Conservation (phyloP, 495 filamentous ascomycete genomes). For the Talaromyces ruber region DNA sequence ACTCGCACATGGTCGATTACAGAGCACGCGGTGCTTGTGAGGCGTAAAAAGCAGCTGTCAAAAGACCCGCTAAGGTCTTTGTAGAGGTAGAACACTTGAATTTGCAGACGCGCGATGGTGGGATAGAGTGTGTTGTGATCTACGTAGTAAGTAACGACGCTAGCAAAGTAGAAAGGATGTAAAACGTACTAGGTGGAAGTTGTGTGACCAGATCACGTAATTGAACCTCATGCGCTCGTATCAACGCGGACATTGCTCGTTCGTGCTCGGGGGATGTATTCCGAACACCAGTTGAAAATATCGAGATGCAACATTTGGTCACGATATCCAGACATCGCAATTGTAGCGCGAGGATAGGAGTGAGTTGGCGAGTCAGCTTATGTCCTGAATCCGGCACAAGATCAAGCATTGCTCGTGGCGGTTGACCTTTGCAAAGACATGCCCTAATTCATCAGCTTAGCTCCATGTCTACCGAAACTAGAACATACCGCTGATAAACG, state of each 20-base stretch:
- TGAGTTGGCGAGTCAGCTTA: slow-evolving; percentile 21
- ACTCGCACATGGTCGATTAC: slow-evolving; percentile 24
- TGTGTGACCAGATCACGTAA: slow-evolving; percentile 24
- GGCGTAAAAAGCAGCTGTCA: slow-evolving; percentile 21
- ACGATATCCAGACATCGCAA: slow-evolving; percentile 28
- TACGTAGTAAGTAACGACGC: slow-evolving; percentile 1
- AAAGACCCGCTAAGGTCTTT: slow-evolving; percentile 23
- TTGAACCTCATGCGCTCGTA: slow-evolving; percentile 27
- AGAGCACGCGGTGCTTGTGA: slow-evolving; percentile 25
- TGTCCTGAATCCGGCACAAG: slow-evolving; percentile 27
- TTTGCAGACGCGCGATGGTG: slow-evolving; percentile 21
- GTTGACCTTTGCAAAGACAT: slow-evolving; percentile 30
- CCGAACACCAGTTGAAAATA: slow-evolving; percentile 28
- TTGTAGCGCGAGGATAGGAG: slow-evolving; percentile 22
- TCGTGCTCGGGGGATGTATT: slow-evolving; percentile 31
- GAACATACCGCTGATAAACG: slow-evolving; percentile 29
- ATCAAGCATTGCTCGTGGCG: slow-evolving; percentile 22
- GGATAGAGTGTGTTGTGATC: slow-evolving; percentile 26
- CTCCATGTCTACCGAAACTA: background rate
- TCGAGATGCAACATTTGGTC: slow-evolving; percentile 23
- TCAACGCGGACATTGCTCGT: slow-evolving; percentile 22
- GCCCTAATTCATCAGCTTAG: slow-evolving; percentile 13
- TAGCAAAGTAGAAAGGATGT: background rate
- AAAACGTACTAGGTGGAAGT: slow-evolving; percentile 19
- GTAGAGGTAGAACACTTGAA: slow-evolving; percentile 36